Percentiles rank a stretch among this genome's conserved stretches.
Evolutionary conservation across 768 basidiomycete species (phyloP).

Genomic region (Auricularia sp.): DNA sequence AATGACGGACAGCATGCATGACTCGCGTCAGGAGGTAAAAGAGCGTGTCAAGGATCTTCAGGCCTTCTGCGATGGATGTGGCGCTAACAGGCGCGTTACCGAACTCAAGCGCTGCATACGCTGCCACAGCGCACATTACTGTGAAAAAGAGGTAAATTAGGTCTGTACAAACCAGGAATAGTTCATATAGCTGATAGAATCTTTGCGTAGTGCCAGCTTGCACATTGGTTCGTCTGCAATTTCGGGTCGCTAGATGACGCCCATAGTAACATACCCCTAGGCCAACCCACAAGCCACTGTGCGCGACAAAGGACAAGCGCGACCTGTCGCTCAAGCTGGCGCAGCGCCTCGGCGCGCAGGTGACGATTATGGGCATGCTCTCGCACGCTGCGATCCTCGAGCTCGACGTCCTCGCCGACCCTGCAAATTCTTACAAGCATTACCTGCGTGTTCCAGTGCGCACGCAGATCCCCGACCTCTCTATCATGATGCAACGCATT

Average conservation of each 20-base stretch:
- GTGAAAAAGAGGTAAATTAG: neutral
- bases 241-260: neutral
- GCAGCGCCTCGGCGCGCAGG: neutral
- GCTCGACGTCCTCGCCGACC: neutral
- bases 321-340: neutral
- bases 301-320: neutral
- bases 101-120: neutral
- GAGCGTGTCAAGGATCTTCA: neutral
- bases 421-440: neutral
- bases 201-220: neutral
- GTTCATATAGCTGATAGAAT: neutral
- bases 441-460: neutral
- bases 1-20: neutral
- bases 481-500: neutral
- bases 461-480: neutral
- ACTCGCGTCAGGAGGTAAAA: neutral
- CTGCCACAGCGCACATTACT: neutral
- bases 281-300: neutral
- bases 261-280: neutral
- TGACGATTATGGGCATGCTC: neutral
- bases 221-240: neutral
- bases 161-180: neutral
- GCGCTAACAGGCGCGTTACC: neutral
- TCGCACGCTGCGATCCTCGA: neutral
- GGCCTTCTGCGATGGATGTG: neutral